These are phyloP conservation scores for Kodamaea alishanica DNA, from an alignment of 1,139 yeast species.

Conservation along the genomic window DNA sequence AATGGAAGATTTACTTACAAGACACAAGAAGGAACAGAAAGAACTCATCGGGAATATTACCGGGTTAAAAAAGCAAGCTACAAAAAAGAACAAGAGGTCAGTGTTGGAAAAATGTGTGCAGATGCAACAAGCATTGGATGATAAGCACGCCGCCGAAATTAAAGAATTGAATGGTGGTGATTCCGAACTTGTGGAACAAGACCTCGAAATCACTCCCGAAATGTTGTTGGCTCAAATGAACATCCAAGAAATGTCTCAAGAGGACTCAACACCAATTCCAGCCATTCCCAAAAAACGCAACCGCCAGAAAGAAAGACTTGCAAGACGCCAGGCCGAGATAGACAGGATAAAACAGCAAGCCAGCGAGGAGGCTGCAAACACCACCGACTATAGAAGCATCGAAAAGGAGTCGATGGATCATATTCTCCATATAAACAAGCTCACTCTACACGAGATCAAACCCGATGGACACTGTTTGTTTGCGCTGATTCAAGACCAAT, in stretches of 20 bases:
- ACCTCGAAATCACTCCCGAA: slow-evolving; percentile 57
- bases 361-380: slow-evolving; percentile 57
- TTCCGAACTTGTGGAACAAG: slow-evolving; percentile 10
- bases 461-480: slow-evolving; percentile 96
- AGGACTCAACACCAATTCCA: slow-evolving; percentile 1
- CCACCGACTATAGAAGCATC: slow-evolving; percentile 64
- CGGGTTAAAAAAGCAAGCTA: slow-evolving; percentile 77
- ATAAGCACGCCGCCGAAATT: slow-evolving; percentile 53
- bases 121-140: slow-evolving; percentile 53
- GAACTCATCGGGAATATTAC: slow-evolving; percentile 67
- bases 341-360: slow-evolving; percentile 67
- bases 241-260: slow-evolving; percentile 16
- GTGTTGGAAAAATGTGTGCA: slow-evolving; percentile 54
- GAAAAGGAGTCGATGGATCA: slow-evolving; percentile 64
- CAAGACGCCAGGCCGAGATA: slow-evolving; percentile 68
- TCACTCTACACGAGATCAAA: slow-evolving; percentile 60
- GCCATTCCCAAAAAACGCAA: slow-evolving; percentile 48
- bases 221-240: slow-evolving; percentile 55
- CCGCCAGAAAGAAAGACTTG: slow-evolving; percentile 79
- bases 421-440: slow-evolving; percentile 44
- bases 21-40: slow-evolving; percentile 67
- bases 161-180: slow-evolving; percentile 8
- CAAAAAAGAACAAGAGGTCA: slow-evolving; percentile 68
- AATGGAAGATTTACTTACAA: slow-evolving; percentile 50
- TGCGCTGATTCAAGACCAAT: slow-evolving; percentile 80